phyloP scores from a whole-genome alignment of 495 filamentous ascomycete genomes.

The Arthonia radiata region DNA sequence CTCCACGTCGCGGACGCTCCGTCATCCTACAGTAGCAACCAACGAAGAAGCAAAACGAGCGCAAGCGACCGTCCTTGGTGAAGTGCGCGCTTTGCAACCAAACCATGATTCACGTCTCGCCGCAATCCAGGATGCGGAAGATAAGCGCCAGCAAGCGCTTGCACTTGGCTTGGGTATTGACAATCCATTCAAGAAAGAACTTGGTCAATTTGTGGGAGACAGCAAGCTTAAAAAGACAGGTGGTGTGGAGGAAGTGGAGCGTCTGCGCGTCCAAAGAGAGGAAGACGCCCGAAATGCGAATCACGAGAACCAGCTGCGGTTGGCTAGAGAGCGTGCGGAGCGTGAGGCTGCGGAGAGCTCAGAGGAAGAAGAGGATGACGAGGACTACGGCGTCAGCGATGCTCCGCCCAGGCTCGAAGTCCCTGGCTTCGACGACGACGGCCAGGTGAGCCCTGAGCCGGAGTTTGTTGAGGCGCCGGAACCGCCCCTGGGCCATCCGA shows the following conservation, averaged over 20 bases:
- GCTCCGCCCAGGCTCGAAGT: no score
- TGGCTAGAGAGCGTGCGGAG: no score
- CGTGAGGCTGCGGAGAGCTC: no score
- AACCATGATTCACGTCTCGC: slow-evolving; percentile 84
- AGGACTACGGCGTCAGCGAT: no score
- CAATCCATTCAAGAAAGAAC: slow-evolving; percentile 74
- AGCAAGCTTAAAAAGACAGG: slow-evolving; percentile 87
- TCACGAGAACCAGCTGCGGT: no score
- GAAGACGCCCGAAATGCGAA: no score
- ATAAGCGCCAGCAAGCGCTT: slow-evolving; percentile 63
- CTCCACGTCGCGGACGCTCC: slow-evolving; percentile 2
- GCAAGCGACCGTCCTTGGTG: slow-evolving; percentile 75
- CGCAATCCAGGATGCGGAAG: slow-evolving; percentile 88
- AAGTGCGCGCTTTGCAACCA: slow-evolving; percentile 81
- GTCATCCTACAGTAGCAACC: slow-evolving; percentile 8
- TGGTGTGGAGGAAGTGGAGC: slow-evolving; percentile 79
- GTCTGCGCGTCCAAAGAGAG: slow-evolving; percentile 61
- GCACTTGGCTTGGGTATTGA: slow-evolving; percentile 51
- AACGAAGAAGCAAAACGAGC: slow-evolving; percentile 52
- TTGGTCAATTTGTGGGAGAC: slow-evolving; percentile 71
- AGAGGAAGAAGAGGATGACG: no score
- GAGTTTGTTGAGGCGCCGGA: no score
- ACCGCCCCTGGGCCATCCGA: no score
- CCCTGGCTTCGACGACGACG: no score
- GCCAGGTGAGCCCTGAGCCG: no score